A percentile compares a stretch with the other conserved stretches of the same genome.
phyloP scores from a whole-genome alignment of 2,329 filamentous ascomycete genomes.

The Claviceps spartinae region DNA sequence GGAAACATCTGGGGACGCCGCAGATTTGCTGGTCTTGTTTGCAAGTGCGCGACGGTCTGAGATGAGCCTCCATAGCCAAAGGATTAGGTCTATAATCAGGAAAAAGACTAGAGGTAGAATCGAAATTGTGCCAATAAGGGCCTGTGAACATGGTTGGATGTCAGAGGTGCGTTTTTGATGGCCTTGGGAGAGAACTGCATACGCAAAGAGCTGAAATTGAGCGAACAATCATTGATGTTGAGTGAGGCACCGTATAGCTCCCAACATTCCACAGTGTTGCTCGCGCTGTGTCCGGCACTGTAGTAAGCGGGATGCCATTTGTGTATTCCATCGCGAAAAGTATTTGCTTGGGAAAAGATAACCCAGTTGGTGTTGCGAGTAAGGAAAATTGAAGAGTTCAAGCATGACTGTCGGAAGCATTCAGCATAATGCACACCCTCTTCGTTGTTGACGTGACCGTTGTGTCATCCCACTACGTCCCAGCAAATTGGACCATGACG shows the following conservation, averaged over 20 bases:
- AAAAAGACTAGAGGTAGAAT: conserved; percentile 33
- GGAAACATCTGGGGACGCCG: background rate
- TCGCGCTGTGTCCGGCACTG: conserved; percentile 14
- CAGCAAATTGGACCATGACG: background rate
- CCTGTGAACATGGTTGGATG: conserved; percentile 16
- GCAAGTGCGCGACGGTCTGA: conserved; percentile 9
- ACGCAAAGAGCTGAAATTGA: conserved; percentile 26
- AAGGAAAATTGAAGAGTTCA: background rate
- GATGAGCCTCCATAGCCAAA: conserved; percentile 38
- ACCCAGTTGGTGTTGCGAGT: background rate
- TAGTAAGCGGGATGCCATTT: background rate
- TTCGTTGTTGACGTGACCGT: background rate
- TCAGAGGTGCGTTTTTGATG: conserved; percentile 3
- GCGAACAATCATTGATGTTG: conserved; percentile 18
- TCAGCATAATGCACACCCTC: background rate
- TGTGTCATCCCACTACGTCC: no score
- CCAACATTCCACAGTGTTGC: conserved; percentile 14
- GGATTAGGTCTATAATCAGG: conserved; percentile 34
- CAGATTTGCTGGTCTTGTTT: background rate
- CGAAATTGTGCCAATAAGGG: conserved; percentile 31
- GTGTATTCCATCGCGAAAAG: background rate
- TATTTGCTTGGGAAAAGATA: background rate
- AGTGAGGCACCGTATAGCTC: conserved; percentile 15
- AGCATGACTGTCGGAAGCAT: background rate
- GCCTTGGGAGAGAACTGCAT: conserved; percentile 9